These are phyloP conservation scores for Sphaerobolus stellatus DNA, from an alignment of 1,284 basidiomycete genomes.

Conservation along the genomic window DNA sequence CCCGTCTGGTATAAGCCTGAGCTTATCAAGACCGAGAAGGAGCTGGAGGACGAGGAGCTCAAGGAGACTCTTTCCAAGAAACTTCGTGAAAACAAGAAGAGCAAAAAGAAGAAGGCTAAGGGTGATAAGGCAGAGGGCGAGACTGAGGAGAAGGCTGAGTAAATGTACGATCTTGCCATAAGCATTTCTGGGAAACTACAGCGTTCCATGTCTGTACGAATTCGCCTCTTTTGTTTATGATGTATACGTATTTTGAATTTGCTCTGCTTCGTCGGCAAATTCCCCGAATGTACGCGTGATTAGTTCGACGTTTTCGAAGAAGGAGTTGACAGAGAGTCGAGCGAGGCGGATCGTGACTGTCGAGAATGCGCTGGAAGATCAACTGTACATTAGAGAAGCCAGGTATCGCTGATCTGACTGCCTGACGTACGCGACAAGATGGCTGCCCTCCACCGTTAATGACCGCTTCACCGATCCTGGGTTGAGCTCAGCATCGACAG, in stretches of 20 bases:
- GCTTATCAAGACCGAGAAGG: conserved; percentile 85
- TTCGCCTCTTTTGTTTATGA: conserved; percentile 12
- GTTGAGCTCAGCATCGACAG: conserved; percentile 84
- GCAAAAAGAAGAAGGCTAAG: conserved; percentile 78
- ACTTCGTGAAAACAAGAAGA: conserved; percentile 90
- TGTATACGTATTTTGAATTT: conserved; percentile 8
- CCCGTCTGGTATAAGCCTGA: conserved; percentile 93
- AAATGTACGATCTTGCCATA: too few species aligned
- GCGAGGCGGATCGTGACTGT: conserved; percentile 82
- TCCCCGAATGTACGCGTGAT: conserved; percentile 79
- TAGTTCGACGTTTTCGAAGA: conserved; percentile 84
- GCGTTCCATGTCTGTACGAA: conserved; percentile 18
- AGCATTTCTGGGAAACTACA: too few species aligned
- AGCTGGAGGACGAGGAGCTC: conserved; percentile 84
- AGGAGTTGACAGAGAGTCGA: conserved; percentile 77
- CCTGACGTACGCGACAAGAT: conserved; percentile 66
- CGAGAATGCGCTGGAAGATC: conserved; percentile 56
- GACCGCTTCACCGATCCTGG: conserved; percentile 71
- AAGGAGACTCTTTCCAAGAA: conserved; percentile 77
- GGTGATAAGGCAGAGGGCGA: conserved; percentile 28
- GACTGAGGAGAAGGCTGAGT: conserved; percentile 13
- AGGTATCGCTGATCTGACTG: background rate
- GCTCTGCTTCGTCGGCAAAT: conserved; percentile 61
- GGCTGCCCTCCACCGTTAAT: conserved; percentile 62
- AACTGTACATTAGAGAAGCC: conserved; percentile 10